Percentiles rank a stretch among this genome's conserved stretches.
Evolutionary conservation across 2,329 filamentous ascomycete species (phyloP).

Genomic region (Aspergillus japonicus): DNA sequence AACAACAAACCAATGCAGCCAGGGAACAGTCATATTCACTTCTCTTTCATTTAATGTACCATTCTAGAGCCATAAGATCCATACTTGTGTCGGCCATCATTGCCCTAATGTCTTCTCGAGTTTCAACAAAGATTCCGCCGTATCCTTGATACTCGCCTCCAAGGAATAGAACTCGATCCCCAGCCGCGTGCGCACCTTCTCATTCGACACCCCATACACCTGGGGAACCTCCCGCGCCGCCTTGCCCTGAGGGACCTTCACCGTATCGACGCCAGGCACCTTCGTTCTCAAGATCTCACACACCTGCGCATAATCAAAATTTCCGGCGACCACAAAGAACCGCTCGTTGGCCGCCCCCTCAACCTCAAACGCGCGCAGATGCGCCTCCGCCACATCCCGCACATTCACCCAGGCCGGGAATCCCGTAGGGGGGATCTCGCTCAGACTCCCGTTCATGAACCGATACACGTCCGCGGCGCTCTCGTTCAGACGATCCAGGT

Average conservation of each 20-base stretch:
- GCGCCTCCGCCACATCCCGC: constrained; percentile 11
- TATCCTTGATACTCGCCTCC: neutral
- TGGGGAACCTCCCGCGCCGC: neutral
- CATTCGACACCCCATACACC: neutral
- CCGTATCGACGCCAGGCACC: neutral
- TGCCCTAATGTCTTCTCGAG: neutral
- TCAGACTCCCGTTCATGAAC: neutral
- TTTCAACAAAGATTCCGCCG: neutral
- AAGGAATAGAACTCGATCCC: neutral
- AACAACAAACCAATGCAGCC: too few species aligned
- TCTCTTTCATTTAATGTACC: too few species aligned
- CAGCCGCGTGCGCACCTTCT: neutral
- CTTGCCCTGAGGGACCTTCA: neutral
- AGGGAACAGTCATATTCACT: too few species aligned
- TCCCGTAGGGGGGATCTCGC: neutral
- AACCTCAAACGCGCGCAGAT: constrained; percentile 4
- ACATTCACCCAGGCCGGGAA: constrained; percentile 11
- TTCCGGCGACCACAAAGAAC: neutral
- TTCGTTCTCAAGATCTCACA: neutral
- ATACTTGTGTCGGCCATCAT: neutral
- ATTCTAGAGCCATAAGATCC: too few species aligned
- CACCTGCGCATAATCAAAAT: neutral
- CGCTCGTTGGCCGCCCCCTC: neutral
- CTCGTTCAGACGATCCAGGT: neutral
- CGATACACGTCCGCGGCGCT: neutral